Base-by-base conservation (phyloP, 306 rosid genomes). In the Inga leiocalycina region DNA sequence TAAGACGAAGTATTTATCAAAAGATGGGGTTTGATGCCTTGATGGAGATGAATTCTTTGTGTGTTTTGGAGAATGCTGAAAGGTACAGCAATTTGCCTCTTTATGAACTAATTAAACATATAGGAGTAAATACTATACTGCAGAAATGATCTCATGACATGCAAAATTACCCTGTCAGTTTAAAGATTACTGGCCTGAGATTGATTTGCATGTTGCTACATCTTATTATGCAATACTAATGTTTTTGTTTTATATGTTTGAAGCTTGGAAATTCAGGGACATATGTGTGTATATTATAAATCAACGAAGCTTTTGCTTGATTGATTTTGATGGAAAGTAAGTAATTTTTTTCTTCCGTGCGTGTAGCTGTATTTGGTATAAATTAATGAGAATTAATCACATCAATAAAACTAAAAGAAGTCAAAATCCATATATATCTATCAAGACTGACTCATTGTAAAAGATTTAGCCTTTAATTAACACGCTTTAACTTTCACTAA, bases 401-500 rank as follows among this genome's bases (percentile, higher is more conserved):
- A 62, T 62, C 17, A 62, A 11, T 37, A 65, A 52, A 79, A 10
- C 10, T 8, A 51, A 71, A 51, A 39, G 6, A 41, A 46, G n/a
- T 81, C n/a, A 64, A 81, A 79, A 45, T 81, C 34, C 30, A 70
- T 16, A 43, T 22, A 19, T 2, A 48, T 46, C 41, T 44, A 3
- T 46, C 27, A 16, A 70, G 61, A 19, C 14, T 37, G 75, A 81
- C 41, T 51, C 5, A 75, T 51, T 17, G 75, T 24, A 56, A 24
- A 70, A 61, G 27, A 45, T n/a, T 62, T 12, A 16, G 24, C 68
- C 64, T 30, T 66, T 27, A 76, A 43, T 39, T 15, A 59, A 59
- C 3, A 62, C 17, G 37, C 37, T 49, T 78, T 83, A 10, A 73
- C 74, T 62, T 61, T 34, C 52, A 49, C 61, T 64, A 39, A 66